Conservation (phyloP, 345 rosid genomes). For the Acer campestre region DNA sequence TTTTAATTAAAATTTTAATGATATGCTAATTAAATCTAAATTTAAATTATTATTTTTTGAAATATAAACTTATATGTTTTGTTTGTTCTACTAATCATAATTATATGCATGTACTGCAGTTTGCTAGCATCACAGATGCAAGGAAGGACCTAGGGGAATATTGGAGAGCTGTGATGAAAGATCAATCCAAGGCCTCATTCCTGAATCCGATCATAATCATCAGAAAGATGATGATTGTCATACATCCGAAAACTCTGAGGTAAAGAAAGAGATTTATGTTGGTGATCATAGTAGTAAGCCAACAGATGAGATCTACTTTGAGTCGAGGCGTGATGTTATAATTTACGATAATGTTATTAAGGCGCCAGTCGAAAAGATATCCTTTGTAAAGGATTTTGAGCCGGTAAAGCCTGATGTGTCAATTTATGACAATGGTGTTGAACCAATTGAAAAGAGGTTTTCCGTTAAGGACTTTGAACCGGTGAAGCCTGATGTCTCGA, state of each 20-base stretch:
- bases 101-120: neutral
- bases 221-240: neutral
- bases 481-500: neutral
- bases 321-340: too few relatives aligned
- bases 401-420: too few relatives aligned
- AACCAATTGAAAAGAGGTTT: neutral
- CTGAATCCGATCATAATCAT: neutral
- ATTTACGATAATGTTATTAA: too few relatives aligned
- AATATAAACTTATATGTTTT: neutral
- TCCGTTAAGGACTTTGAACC: neutral
- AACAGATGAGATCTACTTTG: too few relatives aligned
- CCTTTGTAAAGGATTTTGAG: neutral
- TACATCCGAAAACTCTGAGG: neutral
- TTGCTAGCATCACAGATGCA: neutral
- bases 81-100: neutral
- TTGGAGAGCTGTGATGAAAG: conserved; percentile 10
- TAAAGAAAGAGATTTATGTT: neutral
- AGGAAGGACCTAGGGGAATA: conserved; percentile 17
- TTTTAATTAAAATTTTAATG: too few relatives aligned
- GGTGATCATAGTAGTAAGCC: too few relatives aligned
- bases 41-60: neutral
- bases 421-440: too few relatives aligned
- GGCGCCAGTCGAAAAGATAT: neutral
- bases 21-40: too few relatives aligned
- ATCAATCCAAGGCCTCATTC: conserved; percentile 7